These are phyloP conservation scores for Candida oleophila DNA, from an alignment of 805 yeast genomes.

Conservation along the genomic window DNA sequence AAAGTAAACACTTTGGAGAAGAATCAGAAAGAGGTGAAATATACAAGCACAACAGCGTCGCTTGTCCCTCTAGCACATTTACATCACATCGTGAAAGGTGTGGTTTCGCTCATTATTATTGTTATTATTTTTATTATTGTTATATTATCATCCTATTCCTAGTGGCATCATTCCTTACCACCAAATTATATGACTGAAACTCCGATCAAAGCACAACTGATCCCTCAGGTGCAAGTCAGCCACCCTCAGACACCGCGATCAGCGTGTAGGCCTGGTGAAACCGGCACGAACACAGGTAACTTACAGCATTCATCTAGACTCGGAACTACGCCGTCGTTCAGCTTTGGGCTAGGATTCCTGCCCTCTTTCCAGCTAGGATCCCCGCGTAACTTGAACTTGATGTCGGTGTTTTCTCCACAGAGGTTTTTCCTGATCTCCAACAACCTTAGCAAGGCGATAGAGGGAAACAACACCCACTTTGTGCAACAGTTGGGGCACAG, in stretches of 20 bases:
- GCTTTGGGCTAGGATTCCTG: conserved; percentile 41
- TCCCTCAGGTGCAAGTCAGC: conserved; percentile 1
- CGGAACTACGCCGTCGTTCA: conserved; percentile 31
- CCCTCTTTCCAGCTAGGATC: conserved; percentile 42
- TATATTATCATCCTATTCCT: too few relatives aligned
- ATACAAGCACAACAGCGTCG: too few relatives aligned
- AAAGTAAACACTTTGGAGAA: too few relatives aligned
- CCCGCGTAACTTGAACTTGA: conserved; percentile 24
- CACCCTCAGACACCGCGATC: conserved; percentile 18
- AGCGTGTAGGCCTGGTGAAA: conserved; percentile 2
- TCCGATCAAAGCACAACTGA: neutral
- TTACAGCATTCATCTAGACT: conserved; percentile 1
- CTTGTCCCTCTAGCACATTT: too few relatives aligned
- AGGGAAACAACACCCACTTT: neutral
- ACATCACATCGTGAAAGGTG: too few relatives aligned
- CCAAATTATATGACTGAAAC: neutral
- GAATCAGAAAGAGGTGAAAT: too few relatives aligned
- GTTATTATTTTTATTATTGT: too few relatives aligned
- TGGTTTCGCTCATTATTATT: too few relatives aligned
- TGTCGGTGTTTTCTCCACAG: conserved; percentile 34
- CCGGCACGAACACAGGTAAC: neutral
- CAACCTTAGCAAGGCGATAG: conserved; percentile 15
- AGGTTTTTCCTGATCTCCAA: conserved; percentile 27
- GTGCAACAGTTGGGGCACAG: conserved; percentile 1
- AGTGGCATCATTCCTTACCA: neutral